These are phyloP conservation scores for Phytophthora citrophthora DNA, from an alignment of 352 stramenopile genomes.

Conservation along the genomic window DNA sequence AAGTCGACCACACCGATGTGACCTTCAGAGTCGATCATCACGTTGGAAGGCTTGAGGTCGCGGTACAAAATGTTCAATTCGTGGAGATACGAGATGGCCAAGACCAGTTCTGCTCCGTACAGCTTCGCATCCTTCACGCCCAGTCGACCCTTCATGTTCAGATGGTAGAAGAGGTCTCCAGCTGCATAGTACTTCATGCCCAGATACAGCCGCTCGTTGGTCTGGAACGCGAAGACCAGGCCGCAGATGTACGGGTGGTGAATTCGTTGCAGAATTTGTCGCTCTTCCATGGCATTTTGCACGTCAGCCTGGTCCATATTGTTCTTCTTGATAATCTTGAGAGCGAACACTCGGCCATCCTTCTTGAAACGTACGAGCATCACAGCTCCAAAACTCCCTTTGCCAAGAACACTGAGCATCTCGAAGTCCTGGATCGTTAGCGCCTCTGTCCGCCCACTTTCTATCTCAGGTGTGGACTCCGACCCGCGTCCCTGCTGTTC, in stretches of 20 bases:
- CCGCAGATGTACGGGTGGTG: conserved; percentile 90
- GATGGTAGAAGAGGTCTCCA: conserved; percentile 88
- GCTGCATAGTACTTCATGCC: conserved; percentile 92
- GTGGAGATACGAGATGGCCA: conserved; percentile 90
- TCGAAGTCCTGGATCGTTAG: conserved; percentile 92
- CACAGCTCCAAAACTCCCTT: conserved; percentile 87
- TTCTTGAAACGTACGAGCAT: conserved; percentile 92
- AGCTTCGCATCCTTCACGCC: conserved; percentile 69
- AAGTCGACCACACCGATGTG: conserved; percentile 92
- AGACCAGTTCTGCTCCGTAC: conserved; percentile 85
- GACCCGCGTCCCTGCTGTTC: conserved; percentile 14
- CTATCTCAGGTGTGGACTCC: conserved; percentile 9
- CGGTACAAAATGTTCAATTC: conserved; percentile 91
- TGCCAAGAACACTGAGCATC: conserved; percentile 89
- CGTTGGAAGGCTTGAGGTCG: conserved; percentile 89
- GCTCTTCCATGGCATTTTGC: conserved; percentile 89
- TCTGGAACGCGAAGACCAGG: conserved; percentile 90
- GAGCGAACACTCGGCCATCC: conserved; percentile 85
- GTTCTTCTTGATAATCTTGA: conserved; percentile 92
- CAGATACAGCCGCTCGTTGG: conserved; percentile 88
- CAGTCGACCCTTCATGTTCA: conserved; percentile 84
- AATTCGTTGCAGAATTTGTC: conserved; percentile 89
- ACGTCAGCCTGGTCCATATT: conserved; percentile 89
- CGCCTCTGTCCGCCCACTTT: conserved; percentile 43
- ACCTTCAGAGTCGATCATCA: conserved; percentile 90